phyloP scores from a whole-genome alignment of 768 basidiomycete species.

The Boletus tomentosulus region DNA sequence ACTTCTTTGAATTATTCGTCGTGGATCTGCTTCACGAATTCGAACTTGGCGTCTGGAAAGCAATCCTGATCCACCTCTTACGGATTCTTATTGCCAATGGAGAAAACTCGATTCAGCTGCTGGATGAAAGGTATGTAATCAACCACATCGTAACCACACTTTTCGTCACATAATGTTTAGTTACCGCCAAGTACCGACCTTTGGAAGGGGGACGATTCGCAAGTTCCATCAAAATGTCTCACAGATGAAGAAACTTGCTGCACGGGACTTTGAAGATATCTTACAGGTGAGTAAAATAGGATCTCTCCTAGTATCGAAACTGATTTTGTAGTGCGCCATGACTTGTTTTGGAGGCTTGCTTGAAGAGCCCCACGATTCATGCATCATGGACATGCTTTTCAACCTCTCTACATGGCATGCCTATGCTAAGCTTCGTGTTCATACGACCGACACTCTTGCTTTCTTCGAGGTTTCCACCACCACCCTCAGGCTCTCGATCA shows the following conservation, averaged over 20 bases:
- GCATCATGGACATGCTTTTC: not conserved
- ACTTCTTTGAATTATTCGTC: not conserved
- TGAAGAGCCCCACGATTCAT: not conserved
- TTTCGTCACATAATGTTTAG: not conserved
- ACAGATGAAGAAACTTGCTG: not conserved
- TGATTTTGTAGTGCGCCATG: not conserved
- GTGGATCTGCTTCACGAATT: not conserved
- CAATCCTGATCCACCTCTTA: not conserved
- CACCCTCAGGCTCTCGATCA: not conserved
- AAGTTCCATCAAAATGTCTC: not conserved
- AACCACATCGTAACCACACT: no score
- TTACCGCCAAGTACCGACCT: not conserved
- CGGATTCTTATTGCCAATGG: not conserved
- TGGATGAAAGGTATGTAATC: not conserved
- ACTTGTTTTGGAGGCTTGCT: not conserved
- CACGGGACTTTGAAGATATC: not conserved
- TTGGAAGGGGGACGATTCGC: not conserved
- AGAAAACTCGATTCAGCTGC: not conserved
- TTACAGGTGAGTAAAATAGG: not conserved
- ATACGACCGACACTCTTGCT: not conserved
- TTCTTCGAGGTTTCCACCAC: not conserved
- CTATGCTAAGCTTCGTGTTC: not conserved
- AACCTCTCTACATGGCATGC: not conserved
- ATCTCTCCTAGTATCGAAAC: no score
- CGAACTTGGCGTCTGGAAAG: not conserved